A percentile compares a stretch with the other conserved stretches of the same genome.
Conservation (phyloP, 768 basidiomycete species). For the Infundibulicybe gibba region DNA sequence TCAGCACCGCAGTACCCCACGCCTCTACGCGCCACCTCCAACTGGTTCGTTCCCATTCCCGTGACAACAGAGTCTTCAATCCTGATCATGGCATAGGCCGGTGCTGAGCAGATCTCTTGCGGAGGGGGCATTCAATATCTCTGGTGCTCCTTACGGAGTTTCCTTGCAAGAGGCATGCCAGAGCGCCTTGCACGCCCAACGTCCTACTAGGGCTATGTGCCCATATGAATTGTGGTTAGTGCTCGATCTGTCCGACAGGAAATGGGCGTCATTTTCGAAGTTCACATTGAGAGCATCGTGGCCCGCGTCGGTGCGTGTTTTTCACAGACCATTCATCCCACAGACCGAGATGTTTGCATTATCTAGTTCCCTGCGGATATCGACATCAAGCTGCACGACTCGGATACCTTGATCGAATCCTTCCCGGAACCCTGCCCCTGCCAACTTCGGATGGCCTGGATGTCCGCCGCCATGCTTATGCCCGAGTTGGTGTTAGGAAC, state of each 20-base stretch:
- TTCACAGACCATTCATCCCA: neutral
- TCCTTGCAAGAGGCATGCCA: conserved; percentile 33
- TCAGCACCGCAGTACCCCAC: conserved; percentile 16
- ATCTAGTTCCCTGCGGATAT: conserved; percentile 44
- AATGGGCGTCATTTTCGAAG: conserved; percentile 36
- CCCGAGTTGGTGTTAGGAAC: conserved; percentile 52
- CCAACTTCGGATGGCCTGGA: conserved; percentile 3
- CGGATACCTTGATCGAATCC: conserved; percentile 19
- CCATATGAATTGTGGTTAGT: conserved; percentile 45
- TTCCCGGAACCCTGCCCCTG: conserved; percentile 6
- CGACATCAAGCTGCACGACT: conserved; percentile 32
- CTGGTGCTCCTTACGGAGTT: conserved; percentile 38
- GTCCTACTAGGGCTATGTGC: conserved; percentile 16
- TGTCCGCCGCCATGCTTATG: conserved; percentile 44
- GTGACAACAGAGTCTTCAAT: neutral
- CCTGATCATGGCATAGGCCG: conserved; percentile 28
- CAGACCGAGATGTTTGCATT: neutral
- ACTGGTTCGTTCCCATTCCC: conserved; percentile 23
- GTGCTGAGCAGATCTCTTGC: conserved; percentile 25
- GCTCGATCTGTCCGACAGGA: conserved; percentile 37
- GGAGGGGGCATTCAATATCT: conserved; percentile 32
- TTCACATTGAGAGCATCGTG: conserved; percentile 55
- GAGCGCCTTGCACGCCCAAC: conserved; percentile 7
- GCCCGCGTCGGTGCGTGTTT: conserved; percentile 48
- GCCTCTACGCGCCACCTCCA: conserved; percentile 13